Evolutionary conservation across 768 basidiomycete genomes (phyloP).

Genomic region (Asterophora parasitica): DNA sequence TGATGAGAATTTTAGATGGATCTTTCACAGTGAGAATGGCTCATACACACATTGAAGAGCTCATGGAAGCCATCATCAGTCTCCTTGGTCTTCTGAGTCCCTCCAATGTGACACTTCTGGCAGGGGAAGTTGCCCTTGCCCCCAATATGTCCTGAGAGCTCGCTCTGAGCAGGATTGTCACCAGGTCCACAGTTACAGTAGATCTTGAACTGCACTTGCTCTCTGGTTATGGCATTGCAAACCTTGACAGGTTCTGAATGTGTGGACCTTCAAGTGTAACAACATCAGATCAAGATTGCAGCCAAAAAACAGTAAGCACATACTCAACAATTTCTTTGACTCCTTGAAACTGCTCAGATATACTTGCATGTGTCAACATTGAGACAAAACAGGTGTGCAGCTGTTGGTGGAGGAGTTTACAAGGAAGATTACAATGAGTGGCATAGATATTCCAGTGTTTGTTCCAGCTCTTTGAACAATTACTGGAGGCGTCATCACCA

Average conservation of each 20-base stretch:
- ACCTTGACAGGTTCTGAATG: conserved; percentile 27
- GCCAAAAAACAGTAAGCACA: conserved; percentile 6
- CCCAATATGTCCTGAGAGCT: conserved; percentile 35
- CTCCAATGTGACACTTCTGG: conserved; percentile 34
- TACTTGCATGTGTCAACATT: conserved; percentile 31
- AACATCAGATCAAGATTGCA: background rate
- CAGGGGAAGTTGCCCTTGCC: conserved; percentile 36
- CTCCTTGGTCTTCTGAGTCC: conserved; percentile 27
- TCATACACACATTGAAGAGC: background rate
- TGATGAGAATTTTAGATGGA: background rate
- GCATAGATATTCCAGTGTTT: conserved; percentile 40
- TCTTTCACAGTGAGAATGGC: background rate
- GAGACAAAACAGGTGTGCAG: conserved; percentile 34
- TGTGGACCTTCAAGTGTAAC: conserved; percentile 21
- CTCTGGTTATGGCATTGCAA: conserved; percentile 21
- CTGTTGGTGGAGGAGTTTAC: conserved; percentile 30
- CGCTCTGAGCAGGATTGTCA: conserved; percentile 38
- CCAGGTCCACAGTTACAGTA: conserved; percentile 25
- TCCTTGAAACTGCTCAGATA: conserved; percentile 34
- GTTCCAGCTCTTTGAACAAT: conserved; percentile 40
- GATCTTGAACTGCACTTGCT: conserved; percentile 22
- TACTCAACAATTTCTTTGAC: conserved; percentile 30
- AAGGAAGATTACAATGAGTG: conserved; percentile 31
- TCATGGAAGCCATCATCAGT: conserved; percentile 30
- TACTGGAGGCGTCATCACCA: conserved; percentile 41